These are phyloP conservation scores for Trypanosoma rangeli DNA, from an alignment of 208 protist genomes.

Conservation along the genomic window DNA sequence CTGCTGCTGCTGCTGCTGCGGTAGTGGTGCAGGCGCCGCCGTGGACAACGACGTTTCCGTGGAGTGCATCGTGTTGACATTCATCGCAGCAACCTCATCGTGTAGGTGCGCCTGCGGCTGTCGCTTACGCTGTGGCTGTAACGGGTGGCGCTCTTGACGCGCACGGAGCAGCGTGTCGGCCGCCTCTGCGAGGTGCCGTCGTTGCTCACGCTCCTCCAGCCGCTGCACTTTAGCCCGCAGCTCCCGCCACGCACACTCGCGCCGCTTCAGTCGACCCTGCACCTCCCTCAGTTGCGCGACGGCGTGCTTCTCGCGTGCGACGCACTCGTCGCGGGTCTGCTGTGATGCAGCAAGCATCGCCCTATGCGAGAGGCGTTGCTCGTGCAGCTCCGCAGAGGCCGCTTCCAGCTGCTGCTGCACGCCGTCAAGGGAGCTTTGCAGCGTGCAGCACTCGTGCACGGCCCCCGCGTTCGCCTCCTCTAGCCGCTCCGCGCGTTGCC, in stretches of 20 bases:
- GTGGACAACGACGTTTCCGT: background rate
- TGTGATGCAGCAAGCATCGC: background rate
- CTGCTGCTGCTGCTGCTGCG: background rate
- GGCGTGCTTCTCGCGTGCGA: background rate
- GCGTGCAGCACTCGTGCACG: background rate
- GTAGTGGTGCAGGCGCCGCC: background rate
- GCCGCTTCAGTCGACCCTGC: background rate
- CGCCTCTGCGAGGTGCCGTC: background rate
- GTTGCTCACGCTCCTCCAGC: slow-evolving; percentile 10
- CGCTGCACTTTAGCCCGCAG: slow-evolving; percentile 6
- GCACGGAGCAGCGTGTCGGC: slow-evolving; percentile 1
- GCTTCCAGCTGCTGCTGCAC: slow-evolving; percentile 7
- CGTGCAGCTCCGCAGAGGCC: slow-evolving; percentile 7
- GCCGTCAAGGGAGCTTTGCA: background rate
- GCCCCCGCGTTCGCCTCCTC: background rate
- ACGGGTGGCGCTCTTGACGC: background rate
- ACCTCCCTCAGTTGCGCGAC: background rate
- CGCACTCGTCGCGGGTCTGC: background rate
- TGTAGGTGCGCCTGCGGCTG: background rate
- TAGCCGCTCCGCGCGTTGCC: slow-evolving; percentile 1
- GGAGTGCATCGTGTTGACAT: background rate
- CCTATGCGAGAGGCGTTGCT: slow-evolving; percentile 9
- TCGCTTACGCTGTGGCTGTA: background rate
- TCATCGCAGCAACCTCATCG: background rate
- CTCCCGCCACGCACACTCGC: background rate